Evolutionary conservation across 1,284 basidiomycete genomes (phyloP).

Genomic region (Malassezia sympodialis): DNA sequence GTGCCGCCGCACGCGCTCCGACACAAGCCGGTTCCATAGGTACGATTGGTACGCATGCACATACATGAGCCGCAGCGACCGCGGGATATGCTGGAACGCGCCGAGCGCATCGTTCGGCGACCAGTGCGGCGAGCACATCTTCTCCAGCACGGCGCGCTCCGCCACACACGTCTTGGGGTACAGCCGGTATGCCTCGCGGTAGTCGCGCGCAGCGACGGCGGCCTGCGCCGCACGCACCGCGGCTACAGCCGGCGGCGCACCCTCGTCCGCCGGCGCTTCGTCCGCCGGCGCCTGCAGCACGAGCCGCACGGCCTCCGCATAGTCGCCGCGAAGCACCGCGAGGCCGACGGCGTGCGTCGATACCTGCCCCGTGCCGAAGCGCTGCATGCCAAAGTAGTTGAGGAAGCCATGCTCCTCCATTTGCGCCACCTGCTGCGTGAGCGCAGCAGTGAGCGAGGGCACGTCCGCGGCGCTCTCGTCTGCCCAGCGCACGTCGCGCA

Average conservation of each 20-base stretch:
- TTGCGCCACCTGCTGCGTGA: constrained; percentile 54
- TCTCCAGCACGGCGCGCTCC: constrained; percentile 81
- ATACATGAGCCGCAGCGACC: constrained; percentile 89
- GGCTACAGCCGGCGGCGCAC: constrained; percentile 6
- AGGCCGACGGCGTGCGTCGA: constrained; percentile 90
- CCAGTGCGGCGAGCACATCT: constrained; percentile 55
- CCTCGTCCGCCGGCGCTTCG: neutral
- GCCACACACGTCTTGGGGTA: constrained; percentile 84
- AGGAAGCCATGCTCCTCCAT: constrained; percentile 81
- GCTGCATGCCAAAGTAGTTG: constrained; percentile 99
- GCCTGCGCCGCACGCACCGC: constrained; percentile 15
- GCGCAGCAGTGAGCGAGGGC: constrained; percentile 59
- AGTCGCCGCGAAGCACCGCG: constrained; percentile 74
- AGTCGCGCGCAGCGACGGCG: constrained; percentile 21
- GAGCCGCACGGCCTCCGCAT: constrained; percentile 25
- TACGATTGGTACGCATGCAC: constrained; percentile 98
- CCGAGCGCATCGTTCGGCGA: constrained; percentile 27
- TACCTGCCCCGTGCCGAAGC: constrained; percentile 90
- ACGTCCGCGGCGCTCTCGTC: constrained; percentile 4
- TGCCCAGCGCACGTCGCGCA: constrained; percentile 57
- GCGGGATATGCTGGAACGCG: constrained; percentile 24
- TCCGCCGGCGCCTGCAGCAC: constrained; percentile 18
- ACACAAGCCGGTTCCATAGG: constrained; percentile 84
- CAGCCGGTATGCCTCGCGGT: constrained; percentile 61
- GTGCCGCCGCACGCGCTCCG: constrained; percentile 57